phyloP scores from a whole-genome alignment of 441 rosid genomes.

The Populus hybrid region DNA sequence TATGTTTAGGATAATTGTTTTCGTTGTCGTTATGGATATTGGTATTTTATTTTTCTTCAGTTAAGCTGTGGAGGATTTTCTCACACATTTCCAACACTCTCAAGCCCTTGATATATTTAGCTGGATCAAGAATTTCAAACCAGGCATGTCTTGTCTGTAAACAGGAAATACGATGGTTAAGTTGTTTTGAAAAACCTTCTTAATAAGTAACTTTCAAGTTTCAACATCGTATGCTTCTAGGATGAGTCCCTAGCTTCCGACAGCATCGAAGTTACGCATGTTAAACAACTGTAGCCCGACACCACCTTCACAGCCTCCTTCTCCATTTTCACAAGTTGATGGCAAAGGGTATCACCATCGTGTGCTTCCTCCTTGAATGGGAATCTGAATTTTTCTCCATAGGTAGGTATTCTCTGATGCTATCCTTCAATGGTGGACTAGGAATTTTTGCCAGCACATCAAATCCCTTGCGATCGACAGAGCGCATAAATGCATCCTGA shows the following conservation, averaged over 20 bases:
- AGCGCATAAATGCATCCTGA: slow-evolving; percentile 72
- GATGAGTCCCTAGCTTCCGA: background rate
- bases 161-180: too few species aligned
- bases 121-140: background rate
- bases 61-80: background rate
- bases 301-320: slow-evolving; percentile 68
- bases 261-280: background rate
- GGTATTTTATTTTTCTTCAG: background rate
- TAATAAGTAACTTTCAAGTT: background rate
- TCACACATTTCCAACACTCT: background rate
- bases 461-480: slow-evolving; percentile 70
- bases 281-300: slow-evolving; percentile 65
- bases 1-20: background rate
- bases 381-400: slow-evolving; percentile 78
- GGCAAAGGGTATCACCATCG: slow-evolving; percentile 65
- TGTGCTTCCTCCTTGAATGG: slow-evolving; percentile 63
- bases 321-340: slow-evolving; percentile 73
- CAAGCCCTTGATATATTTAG: background rate
- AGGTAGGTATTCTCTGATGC: slow-evolving; percentile 34
- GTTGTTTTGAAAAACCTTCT: too few species aligned
- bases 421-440: slow-evolving; percentile 26
- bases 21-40: background rate
- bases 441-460: slow-evolving; percentile 69
- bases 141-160: too few species aligned
- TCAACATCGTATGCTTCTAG: background rate